Evolutionary conservation across 2,329 filamentous ascomycete genomes (phyloP).

Genomic region (Fusarium sp.): DNA sequence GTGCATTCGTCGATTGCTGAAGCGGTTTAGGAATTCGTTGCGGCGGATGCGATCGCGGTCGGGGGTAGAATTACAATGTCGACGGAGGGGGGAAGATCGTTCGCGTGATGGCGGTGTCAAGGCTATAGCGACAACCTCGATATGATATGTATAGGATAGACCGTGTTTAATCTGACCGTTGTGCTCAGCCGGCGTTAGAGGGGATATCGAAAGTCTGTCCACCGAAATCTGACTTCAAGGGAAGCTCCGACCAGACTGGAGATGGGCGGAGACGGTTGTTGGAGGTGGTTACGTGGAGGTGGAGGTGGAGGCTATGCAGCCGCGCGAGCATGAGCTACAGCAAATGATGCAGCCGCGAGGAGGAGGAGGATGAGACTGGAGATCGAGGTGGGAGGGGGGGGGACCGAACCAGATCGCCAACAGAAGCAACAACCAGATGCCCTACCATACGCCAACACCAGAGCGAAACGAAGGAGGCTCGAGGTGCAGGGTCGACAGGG

Average conservation of each 20-base stretch:
- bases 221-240: constrained; percentile 23
- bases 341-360: constrained; percentile 6
- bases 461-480: constrained; percentile 41
- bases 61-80: constrained; percentile 9
- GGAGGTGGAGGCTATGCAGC: constrained; percentile 39
- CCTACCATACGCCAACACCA: constrained; percentile 22
- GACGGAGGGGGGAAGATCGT: constrained; percentile 1
- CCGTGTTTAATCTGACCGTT: constrained; percentile 12
- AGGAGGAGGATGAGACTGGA: neutral
- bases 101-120: neutral
- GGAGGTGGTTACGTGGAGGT: constrained; percentile 35
- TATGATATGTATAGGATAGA: constrained; percentile 3
- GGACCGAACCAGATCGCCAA: constrained; percentile 7
- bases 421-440: constrained; percentile 30
- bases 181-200: constrained; percentile 8
- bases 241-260: neutral
- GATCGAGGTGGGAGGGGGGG: neutral
- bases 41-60: constrained; percentile 28
- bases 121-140: neutral
- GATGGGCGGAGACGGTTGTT: constrained; percentile 24
- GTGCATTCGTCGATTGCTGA: constrained; percentile 50
- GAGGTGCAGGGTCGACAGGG: constrained; percentile 38
- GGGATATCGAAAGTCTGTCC: constrained; percentile 8
- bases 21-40: constrained; percentile 17
- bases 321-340: constrained; percentile 8